These are phyloP conservation scores for Fonsecaea monophora DNA, from an alignment of 2,329 filamentous ascomycete genomes.

Conservation along the genomic window DNA sequence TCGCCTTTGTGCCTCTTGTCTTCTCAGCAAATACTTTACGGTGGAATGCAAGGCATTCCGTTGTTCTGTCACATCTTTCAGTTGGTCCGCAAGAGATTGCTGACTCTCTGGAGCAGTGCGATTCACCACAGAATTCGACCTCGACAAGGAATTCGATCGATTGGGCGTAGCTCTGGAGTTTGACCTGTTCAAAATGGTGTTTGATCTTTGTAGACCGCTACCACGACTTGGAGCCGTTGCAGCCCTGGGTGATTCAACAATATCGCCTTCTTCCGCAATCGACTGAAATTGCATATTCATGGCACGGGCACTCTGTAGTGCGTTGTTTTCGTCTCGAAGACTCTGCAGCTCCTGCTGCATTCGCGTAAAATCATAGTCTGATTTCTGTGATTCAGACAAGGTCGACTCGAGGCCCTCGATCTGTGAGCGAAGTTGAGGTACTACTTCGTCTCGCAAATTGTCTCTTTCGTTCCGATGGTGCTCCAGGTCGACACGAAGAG, in stretches of 20 bases:
- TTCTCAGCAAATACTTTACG: slow-evolving; percentile 80
- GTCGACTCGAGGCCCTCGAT: slow-evolving; percentile 63
- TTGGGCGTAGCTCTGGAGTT: slow-evolving; percentile 69
- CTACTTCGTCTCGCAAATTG: slow-evolving; percentile 85
- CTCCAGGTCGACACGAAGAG: slow-evolving; percentile 81
- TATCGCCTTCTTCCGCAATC: slow-evolving; percentile 65
- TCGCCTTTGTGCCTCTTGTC: slow-evolving; percentile 82
- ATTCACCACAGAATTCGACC: slow-evolving; percentile 62
- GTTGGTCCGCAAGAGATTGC: slow-evolving; percentile 75
- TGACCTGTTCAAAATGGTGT: slow-evolving; percentile 62
- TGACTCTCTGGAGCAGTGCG: slow-evolving; percentile 64
- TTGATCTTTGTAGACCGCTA: slow-evolving; percentile 36
- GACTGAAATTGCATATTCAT: slow-evolving; percentile 63
- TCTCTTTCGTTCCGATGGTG: slow-evolving; percentile 87
- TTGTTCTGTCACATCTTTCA: slow-evolving; percentile 93
- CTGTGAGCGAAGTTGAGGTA: slow-evolving; percentile 77
- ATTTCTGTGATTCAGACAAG: slow-evolving; percentile 68
- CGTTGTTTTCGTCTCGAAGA: slow-evolving; percentile 60
- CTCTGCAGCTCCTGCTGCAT: slow-evolving; percentile 84
- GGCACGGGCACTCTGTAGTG: slow-evolving; percentile 55
- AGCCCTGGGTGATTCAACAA: slow-evolving; percentile 52
- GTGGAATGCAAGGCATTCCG: slow-evolving; percentile 89
- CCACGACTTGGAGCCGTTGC: slow-evolving; percentile 51
- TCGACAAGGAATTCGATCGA: slow-evolving; percentile 60
- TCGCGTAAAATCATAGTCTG: slow-evolving; percentile 80